Evolutionary conservation across 495 filamentous ascomycete species (phyloP).

Genomic region (Aspergillus wentii): DNA sequence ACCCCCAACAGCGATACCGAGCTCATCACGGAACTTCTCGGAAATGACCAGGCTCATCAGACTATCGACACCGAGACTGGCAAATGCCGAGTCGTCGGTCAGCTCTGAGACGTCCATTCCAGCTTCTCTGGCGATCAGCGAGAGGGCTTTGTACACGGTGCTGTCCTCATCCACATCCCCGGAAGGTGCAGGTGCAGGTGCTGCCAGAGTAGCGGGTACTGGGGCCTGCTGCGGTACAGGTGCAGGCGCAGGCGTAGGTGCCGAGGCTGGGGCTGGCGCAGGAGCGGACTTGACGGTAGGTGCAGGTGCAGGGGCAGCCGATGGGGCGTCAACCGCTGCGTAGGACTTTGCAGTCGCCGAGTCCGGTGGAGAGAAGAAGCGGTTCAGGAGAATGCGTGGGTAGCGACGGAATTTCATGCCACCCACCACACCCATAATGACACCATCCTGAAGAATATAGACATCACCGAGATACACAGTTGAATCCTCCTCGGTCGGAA

Average conservation of each 20-base stretch:
- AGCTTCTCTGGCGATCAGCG: slow-evolving; percentile 19
- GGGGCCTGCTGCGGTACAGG: neutral
- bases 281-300: neutral
- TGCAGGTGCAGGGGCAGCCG: slow-evolving; percentile 1
- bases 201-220: neutral
- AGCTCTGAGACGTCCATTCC: slow-evolving; percentile 17
- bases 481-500: slow-evolving; percentile 20
- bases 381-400: slow-evolving; percentile 19
- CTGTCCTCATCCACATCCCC: neutral
- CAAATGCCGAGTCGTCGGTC: slow-evolving; percentile 30
- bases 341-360: neutral
- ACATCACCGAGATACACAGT: slow-evolving; percentile 34
- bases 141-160: slow-evolving; percentile 1
- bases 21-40: slow-evolving; percentile 22
- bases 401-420: slow-evolving; percentile 26
- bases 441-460: slow-evolving; percentile 28
- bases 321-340: neutral
- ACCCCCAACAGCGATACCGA: slow-evolving; percentile 27
- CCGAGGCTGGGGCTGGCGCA: neutral
- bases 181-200: neutral
- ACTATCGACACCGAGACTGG: slow-evolving; percentile 48
- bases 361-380: slow-evolving; percentile 16
- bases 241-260: neutral
- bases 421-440: slow-evolving; percentile 31
- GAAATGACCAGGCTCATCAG: slow-evolving; percentile 43